These are phyloP conservation scores for Paramecium tetraurelia DNA, from an alignment of 73 alveolate species.

Conservation along the genomic window DNA sequence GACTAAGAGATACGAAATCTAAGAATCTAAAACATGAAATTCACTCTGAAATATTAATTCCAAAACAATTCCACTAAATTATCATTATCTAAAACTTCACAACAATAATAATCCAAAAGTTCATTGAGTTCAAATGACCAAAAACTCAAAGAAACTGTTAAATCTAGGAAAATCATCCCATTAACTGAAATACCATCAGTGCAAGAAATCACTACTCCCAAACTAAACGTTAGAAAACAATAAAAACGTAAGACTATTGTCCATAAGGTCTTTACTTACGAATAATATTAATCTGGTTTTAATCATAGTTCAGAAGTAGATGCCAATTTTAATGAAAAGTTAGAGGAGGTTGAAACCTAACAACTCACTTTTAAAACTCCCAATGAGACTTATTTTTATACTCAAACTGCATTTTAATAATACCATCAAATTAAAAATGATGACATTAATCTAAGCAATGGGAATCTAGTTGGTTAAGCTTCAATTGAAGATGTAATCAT, in stretches of 20 bases:
- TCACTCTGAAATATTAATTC: not conserved
- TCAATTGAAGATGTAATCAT: slow-evolving; percentile 6
- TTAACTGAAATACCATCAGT: not conserved
- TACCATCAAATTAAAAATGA: not conserved
- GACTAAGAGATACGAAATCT: not conserved
- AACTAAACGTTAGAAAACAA: not conserved
- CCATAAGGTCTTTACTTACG: not conserved
- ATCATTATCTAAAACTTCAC: not conserved
- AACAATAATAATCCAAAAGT: not conserved
- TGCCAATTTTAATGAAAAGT: not conserved
- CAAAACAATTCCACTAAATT: not conserved
- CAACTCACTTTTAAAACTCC: not conserved
- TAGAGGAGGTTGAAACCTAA: not conserved
- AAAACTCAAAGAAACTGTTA: not conserved
- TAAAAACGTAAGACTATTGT: not conserved
- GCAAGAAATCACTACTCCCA: not conserved
- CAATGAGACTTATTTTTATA: not conserved
- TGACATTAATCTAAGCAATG: not conserved
- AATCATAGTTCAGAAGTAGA: not conserved
- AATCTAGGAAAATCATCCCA: not conserved
- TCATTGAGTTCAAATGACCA: not conserved
- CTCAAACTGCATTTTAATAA: not conserved
- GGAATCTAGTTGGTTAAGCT: not conserved
- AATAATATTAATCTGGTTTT: not conserved
- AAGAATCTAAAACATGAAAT: not conserved